Percentiles rank a stretch among this genome's conserved stretches.
Conservation (phyloP, 2,329 filamentous ascomycete genomes). For the Neopestalotiopsis sp. region DNA sequence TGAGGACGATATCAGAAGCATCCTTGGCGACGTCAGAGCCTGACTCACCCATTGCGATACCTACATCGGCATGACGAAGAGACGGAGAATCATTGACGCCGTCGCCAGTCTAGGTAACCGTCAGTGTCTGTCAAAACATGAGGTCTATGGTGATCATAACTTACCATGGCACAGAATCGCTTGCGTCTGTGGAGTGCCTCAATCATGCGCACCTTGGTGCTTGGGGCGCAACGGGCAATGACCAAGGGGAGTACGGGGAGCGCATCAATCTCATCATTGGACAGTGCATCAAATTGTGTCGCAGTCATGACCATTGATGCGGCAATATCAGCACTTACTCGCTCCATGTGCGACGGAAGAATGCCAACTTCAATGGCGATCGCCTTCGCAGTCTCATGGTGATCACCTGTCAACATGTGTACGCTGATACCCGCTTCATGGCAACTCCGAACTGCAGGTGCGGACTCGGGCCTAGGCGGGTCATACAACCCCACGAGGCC, state of each 20-base stretch:
- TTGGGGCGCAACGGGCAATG: conserved; percentile 71
- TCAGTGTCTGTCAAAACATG: neutral
- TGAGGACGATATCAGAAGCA: conserved; percentile 71
- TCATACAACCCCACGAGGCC: conserved; percentile 40
- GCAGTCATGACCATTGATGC: conserved; percentile 56
- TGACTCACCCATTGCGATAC: conserved; percentile 65
- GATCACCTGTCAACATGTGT: conserved; percentile 67
- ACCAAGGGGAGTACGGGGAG: conserved; percentile 71
- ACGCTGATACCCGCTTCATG: conserved; percentile 62
- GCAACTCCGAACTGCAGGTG: conserved; percentile 56
- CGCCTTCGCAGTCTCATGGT: conserved; percentile 62
- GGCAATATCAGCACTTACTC: conserved; percentile 1
- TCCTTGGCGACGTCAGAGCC: conserved; percentile 52
- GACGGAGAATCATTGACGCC: conserved; percentile 78
- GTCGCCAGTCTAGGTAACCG: conserved; percentile 60
- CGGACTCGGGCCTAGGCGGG: conserved; percentile 66
- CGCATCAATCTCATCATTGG: conserved; percentile 67
- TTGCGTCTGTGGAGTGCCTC: conserved; percentile 41
- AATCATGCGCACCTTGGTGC: conserved; percentile 78
- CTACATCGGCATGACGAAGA: conserved; percentile 72
- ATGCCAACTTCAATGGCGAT: conserved; percentile 64
- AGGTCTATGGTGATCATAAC: neutral
- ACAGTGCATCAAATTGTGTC: conserved; percentile 66
- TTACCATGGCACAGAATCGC: conserved; percentile 61
- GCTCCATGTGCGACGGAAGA: conserved; percentile 36